Percentiles rank a stretch among this genome's conserved stretches.
Evolutionary conservation across 805 yeast genomes (phyloP).

Genomic region (Sungouiella thailandica): DNA sequence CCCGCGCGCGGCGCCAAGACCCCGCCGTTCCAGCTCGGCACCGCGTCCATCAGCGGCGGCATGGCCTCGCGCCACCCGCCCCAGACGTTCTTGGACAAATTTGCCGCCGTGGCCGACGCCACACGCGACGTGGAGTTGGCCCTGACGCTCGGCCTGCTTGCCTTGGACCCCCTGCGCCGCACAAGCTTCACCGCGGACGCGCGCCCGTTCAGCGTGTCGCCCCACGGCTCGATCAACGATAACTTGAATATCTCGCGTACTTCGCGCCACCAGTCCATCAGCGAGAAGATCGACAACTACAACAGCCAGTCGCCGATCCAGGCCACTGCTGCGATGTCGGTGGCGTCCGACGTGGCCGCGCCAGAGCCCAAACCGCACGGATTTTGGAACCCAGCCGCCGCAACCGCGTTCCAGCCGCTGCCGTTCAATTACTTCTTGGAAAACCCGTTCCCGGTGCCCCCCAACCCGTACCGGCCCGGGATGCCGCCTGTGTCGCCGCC

Average conservation of each 20-base stretch:
- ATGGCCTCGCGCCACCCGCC: constrained; percentile 44
- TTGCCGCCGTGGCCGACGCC: constrained; percentile 62
- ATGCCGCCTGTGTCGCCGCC: constrained; percentile 35
- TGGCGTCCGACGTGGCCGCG: constrained; percentile 22
- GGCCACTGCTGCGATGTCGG: constrained; percentile 34
- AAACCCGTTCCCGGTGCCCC: constrained; percentile 14
- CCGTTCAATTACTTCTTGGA: constrained; percentile 27
- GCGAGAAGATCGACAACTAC: constrained; percentile 61
- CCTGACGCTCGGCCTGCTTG: constrained; percentile 37
- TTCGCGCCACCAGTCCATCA: constrained; percentile 48
- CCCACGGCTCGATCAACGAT: constrained; percentile 40
- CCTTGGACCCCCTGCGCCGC: constrained; percentile 41
- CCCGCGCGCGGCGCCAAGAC: constrained; percentile 11
- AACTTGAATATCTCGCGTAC: constrained; percentile 35
- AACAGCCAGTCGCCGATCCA: constrained; percentile 42
- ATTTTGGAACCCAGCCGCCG: constrained; percentile 67
- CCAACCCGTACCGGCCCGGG: constrained; percentile 27
- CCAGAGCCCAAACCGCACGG: no score
- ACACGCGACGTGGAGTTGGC: constrained; percentile 59
- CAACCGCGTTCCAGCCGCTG: constrained; percentile 53
- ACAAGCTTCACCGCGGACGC: constrained; percentile 42
- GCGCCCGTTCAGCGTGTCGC: constrained; percentile 24
- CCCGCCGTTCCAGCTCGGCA: constrained; percentile 40
- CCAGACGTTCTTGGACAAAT: constrained; percentile 54
- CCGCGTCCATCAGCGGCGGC: constrained; percentile 60